Base-by-base conservation (phyloP, 2,329 filamentous ascomycete species). In the Helminthosporium solani region DNA sequence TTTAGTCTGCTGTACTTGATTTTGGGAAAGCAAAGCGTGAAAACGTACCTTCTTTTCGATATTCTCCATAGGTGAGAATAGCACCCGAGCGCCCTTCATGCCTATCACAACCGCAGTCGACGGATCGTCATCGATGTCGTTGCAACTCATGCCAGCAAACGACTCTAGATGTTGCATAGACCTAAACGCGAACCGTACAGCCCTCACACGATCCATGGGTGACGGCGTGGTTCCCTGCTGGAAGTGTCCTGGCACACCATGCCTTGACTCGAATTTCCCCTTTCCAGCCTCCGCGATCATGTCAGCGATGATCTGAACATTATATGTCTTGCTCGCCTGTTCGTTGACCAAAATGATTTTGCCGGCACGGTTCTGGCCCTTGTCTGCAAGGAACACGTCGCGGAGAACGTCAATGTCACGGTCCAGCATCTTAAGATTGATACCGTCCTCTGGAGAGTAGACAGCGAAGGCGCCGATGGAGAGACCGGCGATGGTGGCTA, bases 311-410 rank as follows among this genome's bases (percentile, higher is more conserved):
- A 96, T 82, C 70, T 95, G 90, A 15, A 94, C 95, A 40, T 81
- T 88, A 78, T 96, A 97, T 14, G 91, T 91, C 61, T 67, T 84
- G 62, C 88, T 95, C 6, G 94, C 88, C 72, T 90, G 91, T 72
- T 99, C 94, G 71, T 97, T 97, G 68, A 95, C 84, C n/a, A 99
- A 83, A 54, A 99, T 95, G 51, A 97, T 81, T 58, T 96, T 92
- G 28, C 94, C 94, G 0, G 91, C 92, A 44, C 91, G 85, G 38
- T 86, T 90, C 70, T 94, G 88, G 47, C 94, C 94, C 63, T 84
- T 85, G 74, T 99, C 94, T 49, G 86, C 81, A 12, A 80, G 77
- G 73, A 99, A 99, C 46, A 89, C 86, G 14, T 92, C 78, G 55
- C 92, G 90, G 30, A 99, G 79, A 67, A 95, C 88, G 49, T 87